Percentiles rank a stretch among this genome's conserved stretches.
Conservation (phyloP, 805 yeast genomes). For the Candida argentea region DNA sequence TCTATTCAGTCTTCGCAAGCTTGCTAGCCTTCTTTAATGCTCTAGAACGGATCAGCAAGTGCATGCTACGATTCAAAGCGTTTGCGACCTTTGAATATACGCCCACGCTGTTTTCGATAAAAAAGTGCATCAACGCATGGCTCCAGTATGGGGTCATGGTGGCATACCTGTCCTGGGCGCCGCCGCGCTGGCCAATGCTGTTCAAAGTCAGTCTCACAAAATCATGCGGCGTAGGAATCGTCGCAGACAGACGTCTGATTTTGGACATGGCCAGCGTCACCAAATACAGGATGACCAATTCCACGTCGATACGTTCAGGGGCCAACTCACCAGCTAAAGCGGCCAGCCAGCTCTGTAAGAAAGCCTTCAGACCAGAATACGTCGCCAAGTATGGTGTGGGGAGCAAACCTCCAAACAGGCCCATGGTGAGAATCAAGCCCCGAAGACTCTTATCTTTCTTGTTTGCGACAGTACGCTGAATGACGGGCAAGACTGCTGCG, state of each 20-base stretch:
- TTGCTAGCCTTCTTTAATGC: constrained; percentile 59
- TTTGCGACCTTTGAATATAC: constrained; percentile 67
- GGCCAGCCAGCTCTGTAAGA: constrained; percentile 85
- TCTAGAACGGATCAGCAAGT: constrained; percentile 65
- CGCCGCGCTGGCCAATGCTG: constrained; percentile 72
- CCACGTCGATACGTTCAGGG: constrained; percentile 67
- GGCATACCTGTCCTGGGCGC: constrained; percentile 85
- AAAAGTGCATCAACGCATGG: constrained; percentile 87
- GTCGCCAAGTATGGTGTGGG: constrained; percentile 91
- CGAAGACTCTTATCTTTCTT: constrained; percentile 32
- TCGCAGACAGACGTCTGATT: constrained; percentile 60
- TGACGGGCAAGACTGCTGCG: constrained; percentile 64
- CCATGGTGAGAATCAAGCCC: constrained; percentile 87
- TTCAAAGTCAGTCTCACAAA: constrained; percentile 70
- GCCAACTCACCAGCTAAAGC: constrained; percentile 82
- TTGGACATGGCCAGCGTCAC: constrained; percentile 96
- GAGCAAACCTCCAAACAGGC: constrained; percentile 89
- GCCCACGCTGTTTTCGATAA: constrained; percentile 70
- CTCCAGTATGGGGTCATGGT: constrained; percentile 89
- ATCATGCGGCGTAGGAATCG: constrained; percentile 72
- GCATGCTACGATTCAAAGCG: constrained; percentile 62
- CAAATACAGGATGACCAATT: constrained; percentile 74
- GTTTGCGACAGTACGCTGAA: constrained; percentile 41
- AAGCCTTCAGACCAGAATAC: constrained; percentile 93
- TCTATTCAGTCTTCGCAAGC: constrained; percentile 10